Percentiles rank a stretch among this genome's conserved stretches.
These are phyloP conservation scores for Venturia effusa DNA, from an alignment of 2,329 filamentous ascomycete species.

Conservation along the genomic window DNA sequence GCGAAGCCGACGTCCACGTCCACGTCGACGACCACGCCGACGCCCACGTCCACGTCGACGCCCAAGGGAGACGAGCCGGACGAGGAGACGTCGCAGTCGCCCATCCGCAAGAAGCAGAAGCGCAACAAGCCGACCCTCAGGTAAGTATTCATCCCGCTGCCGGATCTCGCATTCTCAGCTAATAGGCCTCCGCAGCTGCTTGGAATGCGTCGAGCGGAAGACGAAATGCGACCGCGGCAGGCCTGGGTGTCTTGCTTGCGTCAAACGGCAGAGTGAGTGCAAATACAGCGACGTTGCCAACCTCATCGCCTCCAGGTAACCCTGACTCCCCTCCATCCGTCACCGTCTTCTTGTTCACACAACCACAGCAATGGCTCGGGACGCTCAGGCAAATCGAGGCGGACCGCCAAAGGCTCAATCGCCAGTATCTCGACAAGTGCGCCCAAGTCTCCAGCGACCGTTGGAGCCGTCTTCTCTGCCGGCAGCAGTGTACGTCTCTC, in stretches of 20 bases:
- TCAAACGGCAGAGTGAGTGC: slow-evolving; percentile 67
- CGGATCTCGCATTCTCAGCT: neutral
- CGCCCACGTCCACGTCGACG: too few relatives aligned
- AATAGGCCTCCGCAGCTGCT: neutral
- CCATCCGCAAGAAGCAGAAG: slow-evolving; percentile 62
- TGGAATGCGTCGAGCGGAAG: neutral
- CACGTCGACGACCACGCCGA: neutral
- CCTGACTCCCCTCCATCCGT: slow-evolving; percentile 13
- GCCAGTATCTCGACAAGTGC: neutral
- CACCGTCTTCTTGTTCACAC: neutral
- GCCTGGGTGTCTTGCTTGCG: slow-evolving; percentile 46
- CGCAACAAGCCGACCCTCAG: slow-evolving; percentile 75
- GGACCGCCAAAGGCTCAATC: neutral
- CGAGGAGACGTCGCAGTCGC: neutral
- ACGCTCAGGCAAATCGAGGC: neutral
- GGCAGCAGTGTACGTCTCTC: neutral
- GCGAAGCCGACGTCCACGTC: too few relatives aligned
- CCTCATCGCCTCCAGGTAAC: slow-evolving; percentile 55
- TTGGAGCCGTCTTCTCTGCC: neutral
- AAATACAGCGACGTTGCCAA: slow-evolving; percentile 68
- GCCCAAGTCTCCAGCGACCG: neutral
- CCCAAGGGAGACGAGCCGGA: neutral
- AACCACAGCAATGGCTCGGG: neutral
- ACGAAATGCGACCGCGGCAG: slow-evolving; percentile 61
- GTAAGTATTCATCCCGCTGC: slow-evolving; percentile 42